These are phyloP conservation scores for Macrocystidia cucumis DNA, from an alignment of 1,284 basidiomycete genomes.

Conservation along the genomic window DNA sequence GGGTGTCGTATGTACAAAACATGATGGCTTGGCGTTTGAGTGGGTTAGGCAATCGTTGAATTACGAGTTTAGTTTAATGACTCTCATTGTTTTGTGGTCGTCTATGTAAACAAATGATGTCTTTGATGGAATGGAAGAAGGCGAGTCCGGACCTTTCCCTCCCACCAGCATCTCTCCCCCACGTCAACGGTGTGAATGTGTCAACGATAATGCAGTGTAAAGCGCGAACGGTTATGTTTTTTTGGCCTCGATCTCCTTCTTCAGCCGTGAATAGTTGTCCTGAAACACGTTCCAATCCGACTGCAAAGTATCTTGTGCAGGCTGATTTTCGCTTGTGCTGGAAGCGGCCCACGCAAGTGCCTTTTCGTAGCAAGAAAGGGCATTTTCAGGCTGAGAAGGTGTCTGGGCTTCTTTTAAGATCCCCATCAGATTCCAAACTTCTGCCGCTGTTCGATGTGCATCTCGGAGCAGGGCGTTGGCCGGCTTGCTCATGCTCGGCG, in stretches of 20 bases:
- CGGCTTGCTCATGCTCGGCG: conserved; percentile 41
- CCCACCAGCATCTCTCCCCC: too few species aligned
- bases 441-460: conserved; percentile 59
- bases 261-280: conserved; percentile 23
- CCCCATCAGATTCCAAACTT: conserved; percentile 54
- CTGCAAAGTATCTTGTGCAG: conserved; percentile 42
- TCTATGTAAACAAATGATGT: conserved; percentile 2
- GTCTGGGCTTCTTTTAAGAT: conserved; percentile 29
- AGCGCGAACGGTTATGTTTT: conserved; percentile 2
- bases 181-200: not conserved
- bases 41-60: conserved; percentile 13
- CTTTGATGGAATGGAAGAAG: not conserved
- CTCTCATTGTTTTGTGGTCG: too few species aligned
- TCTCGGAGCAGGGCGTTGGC: conserved; percentile 60
- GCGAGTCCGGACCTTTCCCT: too few species aligned
- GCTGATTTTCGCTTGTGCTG: conserved; percentile 18
- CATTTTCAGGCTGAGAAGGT: conserved; percentile 22
- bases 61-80: too few species aligned
- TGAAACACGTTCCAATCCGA: conserved; percentile 48
- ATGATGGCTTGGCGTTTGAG: conserved; percentile 14
- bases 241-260: conserved; percentile 9
- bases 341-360: conserved; percentile 41
- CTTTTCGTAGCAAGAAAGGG: conserved; percentile 30
- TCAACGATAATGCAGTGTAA: not conserved
- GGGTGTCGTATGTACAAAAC: conserved; percentile 10